These are phyloP conservation scores for Spathaspora arborariae DNA, from an alignment of 805 yeast species.

Conservation along the genomic window DNA sequence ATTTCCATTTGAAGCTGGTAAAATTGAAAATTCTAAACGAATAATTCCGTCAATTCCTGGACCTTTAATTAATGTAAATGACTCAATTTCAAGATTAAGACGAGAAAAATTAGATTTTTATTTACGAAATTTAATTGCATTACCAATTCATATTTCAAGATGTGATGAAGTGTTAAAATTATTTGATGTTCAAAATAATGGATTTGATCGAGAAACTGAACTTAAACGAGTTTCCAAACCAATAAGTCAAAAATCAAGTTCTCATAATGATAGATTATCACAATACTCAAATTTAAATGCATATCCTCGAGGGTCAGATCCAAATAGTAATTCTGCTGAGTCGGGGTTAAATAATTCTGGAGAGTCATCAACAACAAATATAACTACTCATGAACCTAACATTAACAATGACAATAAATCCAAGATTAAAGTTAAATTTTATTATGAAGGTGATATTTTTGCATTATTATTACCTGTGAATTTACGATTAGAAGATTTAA, in stretches of 20 bases:
- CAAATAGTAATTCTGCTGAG: conserved; percentile 9
- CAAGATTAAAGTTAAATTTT: conserved; percentile 67
- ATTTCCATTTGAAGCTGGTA: conserved; percentile 92
- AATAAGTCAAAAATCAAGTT: conserved; percentile 36
- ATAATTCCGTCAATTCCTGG: conserved; percentile 94
- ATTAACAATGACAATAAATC: conserved; percentile 7
- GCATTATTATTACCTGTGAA: conserved; percentile 56
- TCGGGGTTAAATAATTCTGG: conserved; percentile 17
- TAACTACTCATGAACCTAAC: conserved; percentile 10
- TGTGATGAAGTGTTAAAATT: conserved; percentile 64
- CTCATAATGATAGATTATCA: conserved; percentile 50
- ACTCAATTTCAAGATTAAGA: conserved; percentile 53
- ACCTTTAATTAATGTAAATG: conserved; percentile 88
- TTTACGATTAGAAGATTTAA: conserved; percentile 46
- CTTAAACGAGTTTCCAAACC: conserved; percentile 29
- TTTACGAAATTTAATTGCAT: conserved; percentile 52
- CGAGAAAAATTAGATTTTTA: conserved; percentile 53
- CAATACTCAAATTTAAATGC: conserved; percentile 40
- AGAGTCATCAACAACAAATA: conserved; percentile 18
- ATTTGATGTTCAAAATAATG: conserved; percentile 58
- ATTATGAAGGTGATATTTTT: conserved; percentile 77
- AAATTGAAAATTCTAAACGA: conserved; percentile 69
- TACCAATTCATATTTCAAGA: conserved; percentile 75
- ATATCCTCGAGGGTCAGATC: conserved; percentile 14
- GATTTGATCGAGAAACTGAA: conserved; percentile 55